Percentiles rank a stretch among this genome's conserved stretches.
Conservation (phyloP, 2,329 filamentous ascomycete species). For the Trichophyton mentagrophytes region DNA sequence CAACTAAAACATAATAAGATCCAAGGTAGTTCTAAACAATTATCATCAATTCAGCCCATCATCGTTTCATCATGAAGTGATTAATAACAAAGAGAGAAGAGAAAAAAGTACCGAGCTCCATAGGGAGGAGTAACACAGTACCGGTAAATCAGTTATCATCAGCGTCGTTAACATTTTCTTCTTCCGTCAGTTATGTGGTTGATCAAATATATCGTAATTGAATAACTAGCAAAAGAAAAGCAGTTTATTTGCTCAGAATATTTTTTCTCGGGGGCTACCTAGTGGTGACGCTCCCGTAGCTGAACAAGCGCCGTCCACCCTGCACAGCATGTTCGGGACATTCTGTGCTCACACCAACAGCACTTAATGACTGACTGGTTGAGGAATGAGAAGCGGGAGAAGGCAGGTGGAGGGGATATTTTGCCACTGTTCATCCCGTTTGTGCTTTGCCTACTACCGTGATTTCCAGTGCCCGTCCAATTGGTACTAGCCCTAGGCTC, state of each 20-base stretch:
- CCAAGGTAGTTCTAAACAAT: background rate
- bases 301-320: constrained; percentile 56
- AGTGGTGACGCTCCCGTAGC: constrained; percentile 46
- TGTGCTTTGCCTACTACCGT: background rate
- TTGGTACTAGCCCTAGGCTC: background rate
- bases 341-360: constrained; percentile 59
- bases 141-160: background rate
- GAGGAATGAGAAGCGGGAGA: background rate
- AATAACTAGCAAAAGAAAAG: background rate
- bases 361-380: constrained; percentile 34
- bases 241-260: background rate
- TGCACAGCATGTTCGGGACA: constrained; percentile 56
- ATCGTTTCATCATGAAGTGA: background rate
- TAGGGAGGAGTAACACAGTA: background rate
- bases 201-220: background rate
- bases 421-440: background rate
- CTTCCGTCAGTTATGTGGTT: background rate
- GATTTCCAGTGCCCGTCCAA: background rate
- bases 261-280: background rate
- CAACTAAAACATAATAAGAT: background rate
- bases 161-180: background rate
- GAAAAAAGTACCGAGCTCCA: background rate
- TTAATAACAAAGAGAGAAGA: background rate
- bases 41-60: background rate
- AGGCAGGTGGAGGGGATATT: background rate